These are phyloP conservation scores for Lasiosphaeria hispida DNA, from an alignment of 495 filamentous ascomycete genomes.

Conservation along the genomic window DNA sequence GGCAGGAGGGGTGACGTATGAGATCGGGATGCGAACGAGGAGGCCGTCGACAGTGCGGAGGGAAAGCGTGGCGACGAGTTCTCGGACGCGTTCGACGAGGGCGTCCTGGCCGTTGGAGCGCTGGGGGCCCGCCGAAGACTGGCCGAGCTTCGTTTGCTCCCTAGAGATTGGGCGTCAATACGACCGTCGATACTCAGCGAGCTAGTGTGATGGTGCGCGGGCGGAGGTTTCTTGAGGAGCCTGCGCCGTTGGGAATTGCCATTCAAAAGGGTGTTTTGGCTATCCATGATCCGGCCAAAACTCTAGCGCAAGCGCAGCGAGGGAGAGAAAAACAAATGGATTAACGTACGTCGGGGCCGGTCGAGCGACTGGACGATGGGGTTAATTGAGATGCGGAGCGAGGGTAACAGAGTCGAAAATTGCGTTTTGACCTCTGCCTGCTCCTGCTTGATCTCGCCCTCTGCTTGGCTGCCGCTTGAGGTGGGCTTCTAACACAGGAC, in stretches of 20 bases:
- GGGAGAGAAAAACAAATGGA: conserved; percentile 19
- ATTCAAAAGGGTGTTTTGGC: conserved; percentile 33
- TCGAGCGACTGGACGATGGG: conserved; percentile 27
- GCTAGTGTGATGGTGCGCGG: conserved; percentile 40
- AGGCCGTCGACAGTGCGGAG: conserved; percentile 27
- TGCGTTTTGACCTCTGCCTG: conserved; percentile 28
- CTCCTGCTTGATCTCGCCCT: conserved; percentile 20
- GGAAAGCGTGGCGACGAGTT: conserved; percentile 43
- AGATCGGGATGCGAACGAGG: conserved; percentile 25
- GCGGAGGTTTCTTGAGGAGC: conserved; percentile 55
- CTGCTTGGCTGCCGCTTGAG: conserved; percentile 26
- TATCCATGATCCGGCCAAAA: conserved; percentile 38
- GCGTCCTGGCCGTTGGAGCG: conserved; percentile 50
- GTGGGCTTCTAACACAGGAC: background rate
- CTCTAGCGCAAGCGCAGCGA: conserved; percentile 8
- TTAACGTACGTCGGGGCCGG: conserved; percentile 20
- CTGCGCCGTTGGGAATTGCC: conserved; percentile 47
- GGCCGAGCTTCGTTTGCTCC: conserved; percentile 54
- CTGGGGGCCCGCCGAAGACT: conserved; percentile 69
- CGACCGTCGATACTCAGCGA: conserved; percentile 43
- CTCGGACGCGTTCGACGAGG: conserved; percentile 40
- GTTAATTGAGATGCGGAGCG: conserved; percentile 31
- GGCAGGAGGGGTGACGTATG: conserved; percentile 38
- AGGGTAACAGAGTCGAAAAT: conserved; percentile 25
- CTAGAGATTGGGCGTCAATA: conserved; percentile 52